Evolutionary conservation across 2,329 filamentous ascomycete species (phyloP).

Genomic region (Sclerotinia glacialis): DNA sequence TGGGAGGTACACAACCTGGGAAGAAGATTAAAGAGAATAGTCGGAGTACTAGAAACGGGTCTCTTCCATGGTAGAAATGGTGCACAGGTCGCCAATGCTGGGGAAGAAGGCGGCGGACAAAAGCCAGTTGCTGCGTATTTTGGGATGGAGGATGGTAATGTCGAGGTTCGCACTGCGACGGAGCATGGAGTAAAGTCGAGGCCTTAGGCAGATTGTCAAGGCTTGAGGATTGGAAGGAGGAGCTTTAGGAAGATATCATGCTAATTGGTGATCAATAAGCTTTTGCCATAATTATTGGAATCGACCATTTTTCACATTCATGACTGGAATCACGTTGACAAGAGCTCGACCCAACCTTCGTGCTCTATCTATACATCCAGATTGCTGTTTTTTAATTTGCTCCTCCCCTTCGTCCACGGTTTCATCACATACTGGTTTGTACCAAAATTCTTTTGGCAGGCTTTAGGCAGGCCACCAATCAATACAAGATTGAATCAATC

Average conservation of each 20-base stretch:
- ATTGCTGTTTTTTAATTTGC: background rate
- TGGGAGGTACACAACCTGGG: conserved; percentile 82
- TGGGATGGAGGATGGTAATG: conserved; percentile 75
- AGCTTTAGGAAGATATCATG: background rate
- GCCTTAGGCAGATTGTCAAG: background rate
- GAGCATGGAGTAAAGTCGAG: conserved; percentile 26
- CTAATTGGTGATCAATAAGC: background rate
- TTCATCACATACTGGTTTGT: no score
- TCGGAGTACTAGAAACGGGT: conserved; percentile 87
- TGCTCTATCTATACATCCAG: background rate
- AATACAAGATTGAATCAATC: no score
- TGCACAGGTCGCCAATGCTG: conserved; percentile 59
- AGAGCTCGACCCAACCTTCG: background rate
- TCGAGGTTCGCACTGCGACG: conserved; percentile 52
- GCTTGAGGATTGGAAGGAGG: background rate
- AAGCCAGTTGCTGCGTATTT: conserved; percentile 95
- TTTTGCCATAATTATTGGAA: background rate
- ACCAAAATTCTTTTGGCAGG: no score
- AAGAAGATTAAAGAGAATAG: conserved; percentile 71
- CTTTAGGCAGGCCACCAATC: no score
- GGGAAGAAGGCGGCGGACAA: conserved; percentile 67
- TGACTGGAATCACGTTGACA: background rate
- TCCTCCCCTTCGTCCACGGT: no score
- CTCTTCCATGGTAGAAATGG: conserved; percentile 85
- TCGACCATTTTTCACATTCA: background rate